A percentile compares a stretch with the other conserved stretches of the same genome.
Conservation (phyloP, 768 basidiomycete species). For the Zangia roseola region DNA sequence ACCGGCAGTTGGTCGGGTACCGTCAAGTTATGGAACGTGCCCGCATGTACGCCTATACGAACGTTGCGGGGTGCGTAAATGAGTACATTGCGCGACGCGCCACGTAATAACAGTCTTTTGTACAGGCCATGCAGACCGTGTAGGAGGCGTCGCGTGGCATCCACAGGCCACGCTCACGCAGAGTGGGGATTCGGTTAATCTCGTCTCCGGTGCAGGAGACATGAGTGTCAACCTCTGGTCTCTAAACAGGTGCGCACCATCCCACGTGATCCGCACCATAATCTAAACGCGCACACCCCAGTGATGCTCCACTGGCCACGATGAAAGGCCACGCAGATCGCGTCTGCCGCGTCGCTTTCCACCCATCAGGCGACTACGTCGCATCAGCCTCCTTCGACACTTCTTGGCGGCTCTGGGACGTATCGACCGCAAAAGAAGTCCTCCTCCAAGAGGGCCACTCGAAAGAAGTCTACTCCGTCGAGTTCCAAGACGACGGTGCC, state of each 20-base stretch:
- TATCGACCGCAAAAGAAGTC: conserved; percentile 74
- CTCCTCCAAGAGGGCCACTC: conserved; percentile 95
- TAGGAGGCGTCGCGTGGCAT: conserved; percentile 98
- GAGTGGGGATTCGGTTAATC: conserved; percentile 63
- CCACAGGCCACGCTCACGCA: conserved; percentile 83
- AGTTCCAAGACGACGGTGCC: conserved; percentile 94
- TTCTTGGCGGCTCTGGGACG: conserved; percentile 97
- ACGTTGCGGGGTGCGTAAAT: conserved; percentile 63
- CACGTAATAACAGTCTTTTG: conserved; percentile 7
- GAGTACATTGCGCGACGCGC: background rate
- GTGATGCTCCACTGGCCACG: conserved; percentile 82
- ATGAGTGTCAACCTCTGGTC: conserved; percentile 87
- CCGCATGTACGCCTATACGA: conserved; percentile 77
- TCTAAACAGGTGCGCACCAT: conserved; percentile 60
- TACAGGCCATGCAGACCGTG: conserved; percentile 82
- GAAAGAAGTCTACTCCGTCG: conserved; percentile 94
- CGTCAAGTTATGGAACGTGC: conserved; percentile 94
- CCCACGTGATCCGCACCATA: background rate
- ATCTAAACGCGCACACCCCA: conserved; percentile 30
- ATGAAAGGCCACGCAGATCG: conserved; percentile 89
- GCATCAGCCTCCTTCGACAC: conserved; percentile 97
- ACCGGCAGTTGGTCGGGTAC: conserved; percentile 97
- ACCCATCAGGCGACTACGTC: conserved; percentile 91
- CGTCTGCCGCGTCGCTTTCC: conserved; percentile 92
- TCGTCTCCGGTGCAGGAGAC: conserved; percentile 92